These are phyloP conservation scores for Asterophora lycoperdoides DNA, from an alignment of 768 basidiomycete genomes.

Conservation along the genomic window DNA sequence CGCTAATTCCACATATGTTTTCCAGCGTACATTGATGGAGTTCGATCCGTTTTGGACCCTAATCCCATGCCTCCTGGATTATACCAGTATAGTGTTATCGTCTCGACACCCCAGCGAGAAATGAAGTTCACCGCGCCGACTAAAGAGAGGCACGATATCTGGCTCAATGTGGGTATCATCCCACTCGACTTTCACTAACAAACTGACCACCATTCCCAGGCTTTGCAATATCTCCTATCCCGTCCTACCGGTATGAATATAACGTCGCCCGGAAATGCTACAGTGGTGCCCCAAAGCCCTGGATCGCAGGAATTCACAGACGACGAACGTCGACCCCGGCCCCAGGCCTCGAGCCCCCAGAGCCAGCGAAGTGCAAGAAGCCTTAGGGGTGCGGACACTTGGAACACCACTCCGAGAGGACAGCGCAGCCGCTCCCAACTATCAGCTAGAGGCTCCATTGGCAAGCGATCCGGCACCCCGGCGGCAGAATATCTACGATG, in stretches of 20 bases:
- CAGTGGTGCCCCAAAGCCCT: constrained; percentile 44
- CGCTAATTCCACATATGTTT: constrained; percentile 9
- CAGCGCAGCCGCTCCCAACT: constrained; percentile 77
- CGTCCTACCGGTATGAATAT: constrained; percentile 50
- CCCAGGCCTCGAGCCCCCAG: constrained; percentile 55
- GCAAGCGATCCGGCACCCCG: constrained; percentile 87
- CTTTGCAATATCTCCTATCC: constrained; percentile 83
- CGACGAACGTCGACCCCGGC: constrained; percentile 43
- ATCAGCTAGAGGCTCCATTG: constrained; percentile 66
- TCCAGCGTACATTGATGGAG: constrained; percentile 88
- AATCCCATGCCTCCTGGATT: constrained; percentile 96
- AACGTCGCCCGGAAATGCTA: constrained; percentile 36
- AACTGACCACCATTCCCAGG: constrained; percentile 43
- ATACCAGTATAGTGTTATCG: constrained; percentile 87
- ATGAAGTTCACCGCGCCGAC: constrained; percentile 98
- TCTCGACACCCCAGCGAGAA: constrained; percentile 90
- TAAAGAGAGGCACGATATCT: constrained; percentile 95
- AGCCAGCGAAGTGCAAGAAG: constrained; percentile 72
- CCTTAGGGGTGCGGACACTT: constrained; percentile 52
- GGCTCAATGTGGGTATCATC: constrained; percentile 69
- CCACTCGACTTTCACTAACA: constrained; percentile 8
- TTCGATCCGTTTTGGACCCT: constrained; percentile 87
- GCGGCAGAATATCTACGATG: constrained; percentile 88
- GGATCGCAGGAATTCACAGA: constrained; percentile 45
- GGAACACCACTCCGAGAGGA: constrained; percentile 75